Evolutionary conservation across 1,284 basidiomycete species (phyloP).

Genomic region (Boletus sp.): DNA sequence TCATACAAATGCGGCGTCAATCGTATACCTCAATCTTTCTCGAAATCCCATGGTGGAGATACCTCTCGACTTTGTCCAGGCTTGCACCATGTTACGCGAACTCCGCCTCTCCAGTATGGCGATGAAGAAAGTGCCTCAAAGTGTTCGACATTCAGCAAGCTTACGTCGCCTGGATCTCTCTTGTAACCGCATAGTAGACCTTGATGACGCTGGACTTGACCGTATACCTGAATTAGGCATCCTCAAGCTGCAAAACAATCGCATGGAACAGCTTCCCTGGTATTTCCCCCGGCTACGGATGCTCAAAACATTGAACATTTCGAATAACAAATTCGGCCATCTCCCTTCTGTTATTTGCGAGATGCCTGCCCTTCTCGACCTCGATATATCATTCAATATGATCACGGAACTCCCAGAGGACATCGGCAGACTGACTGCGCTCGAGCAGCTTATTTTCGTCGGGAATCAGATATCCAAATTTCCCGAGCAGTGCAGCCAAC

Average conservation of each 20-base stretch:
- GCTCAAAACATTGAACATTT: constrained; percentile 87
- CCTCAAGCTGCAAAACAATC: constrained; percentile 90
- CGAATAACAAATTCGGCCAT: constrained; percentile 92
- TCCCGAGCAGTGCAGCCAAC: constrained; percentile 63
- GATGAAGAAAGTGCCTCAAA: constrained; percentile 90
- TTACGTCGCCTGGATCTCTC: constrained; percentile 88
- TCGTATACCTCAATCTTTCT: constrained; percentile 87
- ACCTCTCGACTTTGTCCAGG: constrained; percentile 95
- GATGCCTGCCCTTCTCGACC: constrained; percentile 73
- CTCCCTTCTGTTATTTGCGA: constrained; percentile 80
- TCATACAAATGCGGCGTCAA: constrained; percentile 84
- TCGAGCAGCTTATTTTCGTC: constrained; percentile 82
- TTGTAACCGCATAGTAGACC: constrained; percentile 89
- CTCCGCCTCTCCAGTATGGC: constrained; percentile 92
- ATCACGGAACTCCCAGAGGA: constrained; percentile 81
- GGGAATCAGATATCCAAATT: constrained; percentile 85
- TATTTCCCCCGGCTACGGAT: constrained; percentile 77
- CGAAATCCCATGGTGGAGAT: constrained; percentile 97
- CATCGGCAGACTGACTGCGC: constrained; percentile 67
- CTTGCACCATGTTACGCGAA: constrained; percentile 81
- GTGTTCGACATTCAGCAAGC: constrained; percentile 73
- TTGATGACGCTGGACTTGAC: constrained; percentile 85
- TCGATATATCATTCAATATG: constrained; percentile 96
- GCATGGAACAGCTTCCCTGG: constrained; percentile 83
- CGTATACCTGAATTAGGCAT: constrained; percentile 71